Base-by-base conservation (phyloP, 441 rosid species). In the Adansonia madagascariensis region DNA sequence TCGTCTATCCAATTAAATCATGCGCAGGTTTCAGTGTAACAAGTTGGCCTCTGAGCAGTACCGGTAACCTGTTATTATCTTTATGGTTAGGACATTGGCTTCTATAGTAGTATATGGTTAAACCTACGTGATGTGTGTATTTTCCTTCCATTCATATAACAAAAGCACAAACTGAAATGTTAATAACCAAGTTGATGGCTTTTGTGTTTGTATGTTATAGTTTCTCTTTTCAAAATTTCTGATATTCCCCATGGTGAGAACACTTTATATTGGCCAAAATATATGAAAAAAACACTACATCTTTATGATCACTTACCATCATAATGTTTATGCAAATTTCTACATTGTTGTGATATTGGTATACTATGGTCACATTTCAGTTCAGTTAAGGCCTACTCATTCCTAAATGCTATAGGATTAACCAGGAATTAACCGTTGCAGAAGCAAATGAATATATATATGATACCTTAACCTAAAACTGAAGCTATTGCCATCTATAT, bases 1-100 rank as follows among this genome's bases (percentile, higher is more conserved):
- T 84, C 50, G 73, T 95, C 83, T 94, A 89, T 81, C 98, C 98
- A 62, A 91, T 95, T 78, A 95, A 95, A 84, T 92, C 99, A 49
- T 95, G 99, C 71, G 87, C 85, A 27, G 99, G 99, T 82, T 95
- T 92, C 80, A 88, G 86, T 62, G 92, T 86, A 39, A 82, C 85
- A 63, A 82, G 88, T 72, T 95, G 98, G 99, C 97, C 97, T 59
- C 89, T 94, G 79, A 82, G 94, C 87, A 85, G 81, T 83, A 85
- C 97, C 24, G 99, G 99, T 95, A 91, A 64, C 18, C 77, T 73
- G 24, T 77, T 72, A 35, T 50, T 52, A 39, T 65, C 75, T 75
- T 64, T 63, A 50, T 72, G 59, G 62, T 39, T 60, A 27, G 50
- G 52, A 11, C 31, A 20, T 68, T 46, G 49, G 73, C 55, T 55